Conservation (phyloP, 371 early-diverging fungal genomes). For the Entomophthora muscae region DNA sequence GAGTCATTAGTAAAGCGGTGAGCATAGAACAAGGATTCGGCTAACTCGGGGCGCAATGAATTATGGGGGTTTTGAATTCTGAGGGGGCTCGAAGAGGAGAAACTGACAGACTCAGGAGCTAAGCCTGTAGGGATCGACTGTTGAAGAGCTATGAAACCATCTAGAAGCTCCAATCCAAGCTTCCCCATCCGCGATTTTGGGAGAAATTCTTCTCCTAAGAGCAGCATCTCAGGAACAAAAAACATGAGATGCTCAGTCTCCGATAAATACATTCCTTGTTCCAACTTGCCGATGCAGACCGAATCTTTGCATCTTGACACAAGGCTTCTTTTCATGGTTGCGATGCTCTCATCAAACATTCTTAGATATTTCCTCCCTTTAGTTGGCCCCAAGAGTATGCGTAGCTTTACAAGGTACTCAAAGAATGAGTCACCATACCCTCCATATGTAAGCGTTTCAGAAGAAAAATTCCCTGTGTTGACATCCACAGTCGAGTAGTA, state of each 20-base stretch:
- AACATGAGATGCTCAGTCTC: background rate
- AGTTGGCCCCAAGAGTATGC: background rate
- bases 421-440: background rate
- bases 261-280: no score
- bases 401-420: conserved; percentile 2
- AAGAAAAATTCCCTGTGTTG: background rate
- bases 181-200: background rate
- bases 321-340: background rate
- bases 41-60: conserved; percentile 26
- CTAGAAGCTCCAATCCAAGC: background rate
- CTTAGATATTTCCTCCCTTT: background rate
- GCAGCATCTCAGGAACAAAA: background rate
- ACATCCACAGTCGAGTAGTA: background rate
- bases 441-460: background rate
- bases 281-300: background rate
- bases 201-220: background rate
- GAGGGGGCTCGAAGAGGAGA: conserved; percentile 1
- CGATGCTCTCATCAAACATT: conserved; percentile 3
- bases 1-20: conserved; percentile 54
- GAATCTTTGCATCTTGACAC: background rate
- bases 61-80: conserved; percentile 2
- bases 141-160: conserved; percentile 15
- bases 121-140: conserved; percentile 25
- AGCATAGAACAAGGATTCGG: conserved; percentile 58
- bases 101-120: conserved; percentile 28